Percentiles rank a stretch among this genome's conserved stretches.
phyloP scores from a whole-genome alignment of 129 eudicot species.

The Oenanthe sinensis region DNA sequence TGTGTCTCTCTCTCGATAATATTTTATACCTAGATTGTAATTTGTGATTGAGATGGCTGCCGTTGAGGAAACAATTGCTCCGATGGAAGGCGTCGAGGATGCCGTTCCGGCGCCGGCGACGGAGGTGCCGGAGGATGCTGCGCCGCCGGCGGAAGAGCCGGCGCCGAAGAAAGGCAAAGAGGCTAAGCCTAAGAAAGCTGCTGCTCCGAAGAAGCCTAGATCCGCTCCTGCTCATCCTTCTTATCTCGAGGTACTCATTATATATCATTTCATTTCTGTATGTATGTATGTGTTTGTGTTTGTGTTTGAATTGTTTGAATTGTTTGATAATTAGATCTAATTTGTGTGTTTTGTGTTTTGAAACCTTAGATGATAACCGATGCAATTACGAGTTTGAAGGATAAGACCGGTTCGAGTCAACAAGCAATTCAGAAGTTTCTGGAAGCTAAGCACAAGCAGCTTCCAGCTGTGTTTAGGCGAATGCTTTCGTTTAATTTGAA shows the following conservation, averaged over 20 bases:
- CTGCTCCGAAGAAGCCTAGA: slow-evolving; percentile 10
- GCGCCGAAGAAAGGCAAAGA: background rate
- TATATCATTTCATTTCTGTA: background rate
- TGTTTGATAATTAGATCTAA: background rate
- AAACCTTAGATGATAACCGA: slow-evolving; percentile 12
- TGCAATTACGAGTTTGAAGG: slow-evolving; percentile 7
- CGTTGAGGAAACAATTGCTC: slow-evolving; percentile 1
- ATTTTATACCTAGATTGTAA: background rate
- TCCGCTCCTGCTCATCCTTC: slow-evolving; percentile 11
- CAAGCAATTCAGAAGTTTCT: slow-evolving; percentile 10
- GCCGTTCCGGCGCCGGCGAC: background rate
- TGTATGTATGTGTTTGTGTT: background rate
- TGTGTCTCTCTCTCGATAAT: background rate
- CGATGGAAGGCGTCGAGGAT: slow-evolving; percentile 5
- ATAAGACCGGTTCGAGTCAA: slow-evolving; percentile 6
- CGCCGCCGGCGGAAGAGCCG: slow-evolving; percentile 3
- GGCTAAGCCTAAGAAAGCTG: background rate
- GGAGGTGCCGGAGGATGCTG: background rate
- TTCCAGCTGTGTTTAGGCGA: background rate
- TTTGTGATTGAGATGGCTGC: background rate
- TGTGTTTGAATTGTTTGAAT: background rate
- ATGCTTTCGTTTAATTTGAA: background rate
- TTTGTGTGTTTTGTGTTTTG: background rate
- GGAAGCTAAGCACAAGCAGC: background rate
- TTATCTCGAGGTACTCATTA: slow-evolving; percentile 3